Conservation (phyloP, 805 yeast genomes). For the Blastobotrys robertii region DNA sequence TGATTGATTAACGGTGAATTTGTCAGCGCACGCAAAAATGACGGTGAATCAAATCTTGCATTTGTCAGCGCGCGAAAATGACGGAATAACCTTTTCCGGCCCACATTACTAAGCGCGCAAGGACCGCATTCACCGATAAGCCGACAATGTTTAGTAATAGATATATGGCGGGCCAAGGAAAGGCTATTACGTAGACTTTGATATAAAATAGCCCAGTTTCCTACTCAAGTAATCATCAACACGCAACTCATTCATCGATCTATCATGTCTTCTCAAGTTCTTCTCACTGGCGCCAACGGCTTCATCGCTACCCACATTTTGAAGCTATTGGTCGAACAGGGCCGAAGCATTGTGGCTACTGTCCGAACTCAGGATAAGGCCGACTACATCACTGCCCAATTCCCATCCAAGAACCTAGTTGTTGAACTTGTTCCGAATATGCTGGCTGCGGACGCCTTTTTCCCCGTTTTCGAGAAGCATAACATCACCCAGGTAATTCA, state of each 20-base stretch:
- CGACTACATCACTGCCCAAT: constrained; percentile 13
- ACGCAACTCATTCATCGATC: neutral
- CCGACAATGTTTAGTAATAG: too few species aligned
- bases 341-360: constrained; percentile 38
- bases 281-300: constrained; percentile 19
- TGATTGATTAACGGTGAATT: too few species aligned
- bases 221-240: too few species aligned
- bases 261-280: constrained; percentile 6
- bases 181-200: too few species aligned
- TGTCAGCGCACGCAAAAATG: too few species aligned
- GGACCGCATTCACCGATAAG: too few species aligned
- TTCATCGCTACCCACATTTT: constrained; percentile 16
- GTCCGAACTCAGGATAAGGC: constrained; percentile 34
- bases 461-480: constrained; percentile 31
- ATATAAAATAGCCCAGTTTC: too few species aligned
- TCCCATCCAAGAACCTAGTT: constrained; percentile 18
- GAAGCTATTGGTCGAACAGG: constrained; percentile 28
- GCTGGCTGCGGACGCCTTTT: constrained; percentile 36
- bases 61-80: too few species aligned
- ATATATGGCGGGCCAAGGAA: too few species aligned
- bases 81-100: too few species aligned
- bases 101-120: too few species aligned
- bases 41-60: too few species aligned
- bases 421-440: constrained; percentile 26
- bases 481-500: constrained; percentile 30